These are phyloP conservation scores for Daedaleopsis nitida DNA, from an alignment of 768 basidiomycete species.

Conservation along the genomic window DNA sequence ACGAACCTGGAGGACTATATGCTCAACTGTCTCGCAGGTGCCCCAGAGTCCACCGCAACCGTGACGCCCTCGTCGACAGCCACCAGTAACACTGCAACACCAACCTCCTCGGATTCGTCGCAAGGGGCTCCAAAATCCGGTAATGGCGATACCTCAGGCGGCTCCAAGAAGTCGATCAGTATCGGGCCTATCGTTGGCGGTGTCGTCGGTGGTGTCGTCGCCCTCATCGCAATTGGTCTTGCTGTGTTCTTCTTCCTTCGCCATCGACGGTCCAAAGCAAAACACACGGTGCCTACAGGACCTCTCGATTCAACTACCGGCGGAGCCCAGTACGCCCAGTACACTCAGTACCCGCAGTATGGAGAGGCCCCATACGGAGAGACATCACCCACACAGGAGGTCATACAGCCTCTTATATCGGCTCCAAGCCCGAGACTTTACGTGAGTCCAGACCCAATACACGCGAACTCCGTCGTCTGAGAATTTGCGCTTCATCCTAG, in stretches of 20 bases:
- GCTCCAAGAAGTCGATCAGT: conserved; percentile 11
- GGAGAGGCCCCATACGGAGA: background rate
- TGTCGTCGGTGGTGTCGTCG: conserved; percentile 13
- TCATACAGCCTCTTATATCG: background rate
- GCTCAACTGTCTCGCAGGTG: background rate
- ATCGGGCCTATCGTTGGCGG: conserved; percentile 13
- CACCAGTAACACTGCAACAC: background rate
- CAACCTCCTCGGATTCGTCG: background rate
- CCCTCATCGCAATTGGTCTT: conserved; percentile 1
- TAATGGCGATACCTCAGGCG: background rate
- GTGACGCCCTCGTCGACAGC: background rate
- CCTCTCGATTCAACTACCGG: conserved; percentile 8
- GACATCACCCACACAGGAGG: background rate
- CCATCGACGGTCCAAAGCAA: conserved; percentile 1
- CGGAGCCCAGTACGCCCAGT: background rate
- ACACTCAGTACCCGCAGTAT: background rate
- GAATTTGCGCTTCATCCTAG: background rate
- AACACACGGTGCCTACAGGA: conserved; percentile 1
- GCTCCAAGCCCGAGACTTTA: conserved; percentile 12
- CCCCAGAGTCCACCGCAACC: background rate
- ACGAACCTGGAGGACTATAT: background rate
- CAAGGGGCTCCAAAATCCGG: background rate
- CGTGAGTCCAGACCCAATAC: background rate
- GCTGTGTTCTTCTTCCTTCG: conserved; percentile 11
- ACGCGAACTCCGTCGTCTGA: background rate